A percentile compares a stretch with the other conserved stretches of the same genome.
phyloP scores from a whole-genome alignment of 768 basidiomycete genomes.

The Favolaschia claudopus region DNA sequence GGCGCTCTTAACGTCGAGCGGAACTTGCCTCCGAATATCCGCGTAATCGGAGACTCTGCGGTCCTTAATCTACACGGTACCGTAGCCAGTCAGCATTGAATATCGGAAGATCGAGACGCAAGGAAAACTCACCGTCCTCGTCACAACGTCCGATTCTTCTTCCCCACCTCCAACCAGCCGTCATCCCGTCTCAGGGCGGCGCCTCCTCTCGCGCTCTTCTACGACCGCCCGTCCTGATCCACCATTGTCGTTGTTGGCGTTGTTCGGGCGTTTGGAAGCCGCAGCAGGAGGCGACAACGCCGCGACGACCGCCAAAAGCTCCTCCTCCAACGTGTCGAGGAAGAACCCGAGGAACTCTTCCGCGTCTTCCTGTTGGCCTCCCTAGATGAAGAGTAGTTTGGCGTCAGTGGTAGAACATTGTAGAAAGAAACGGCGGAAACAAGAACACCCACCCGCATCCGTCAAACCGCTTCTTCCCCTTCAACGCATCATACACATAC shows the following conservation, averaged over 20 bases:
- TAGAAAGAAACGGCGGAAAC: background rate
- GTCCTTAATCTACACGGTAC: constrained; percentile 66
- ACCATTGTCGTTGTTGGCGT: constrained; percentile 20
- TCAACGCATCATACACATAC: constrained; percentile 91
- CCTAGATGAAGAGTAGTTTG: constrained; percentile 50
- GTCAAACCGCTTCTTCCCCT: constrained; percentile 92
- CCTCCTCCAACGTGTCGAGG: constrained; percentile 93
- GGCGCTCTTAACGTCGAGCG: constrained; percentile 84
- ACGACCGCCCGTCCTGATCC: no score
- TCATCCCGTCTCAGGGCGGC: constrained; percentile 56
- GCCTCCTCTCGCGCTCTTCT: constrained; percentile 55
- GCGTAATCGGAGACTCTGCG: constrained; percentile 85
- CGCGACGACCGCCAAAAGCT: constrained; percentile 73
- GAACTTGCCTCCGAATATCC: constrained; percentile 94
- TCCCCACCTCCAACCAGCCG: constrained; percentile 94
- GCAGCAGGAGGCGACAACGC: constrained; percentile 49
- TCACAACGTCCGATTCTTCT: constrained; percentile 81
- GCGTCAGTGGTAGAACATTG: background rate
- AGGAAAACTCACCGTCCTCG: constrained; percentile 71
- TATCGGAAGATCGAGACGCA: constrained; percentile 1
- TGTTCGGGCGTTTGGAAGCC: background rate
- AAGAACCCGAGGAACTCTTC: constrained; percentile 99
- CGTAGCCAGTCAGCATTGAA: background rate
- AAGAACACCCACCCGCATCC: constrained; percentile 76
- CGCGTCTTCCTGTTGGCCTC: constrained; percentile 96